A percentile compares a stretch with the other conserved stretches of the same genome.
Conservation (phyloP, 106 monocot species). For the Apostasia ramifera region DNA sequence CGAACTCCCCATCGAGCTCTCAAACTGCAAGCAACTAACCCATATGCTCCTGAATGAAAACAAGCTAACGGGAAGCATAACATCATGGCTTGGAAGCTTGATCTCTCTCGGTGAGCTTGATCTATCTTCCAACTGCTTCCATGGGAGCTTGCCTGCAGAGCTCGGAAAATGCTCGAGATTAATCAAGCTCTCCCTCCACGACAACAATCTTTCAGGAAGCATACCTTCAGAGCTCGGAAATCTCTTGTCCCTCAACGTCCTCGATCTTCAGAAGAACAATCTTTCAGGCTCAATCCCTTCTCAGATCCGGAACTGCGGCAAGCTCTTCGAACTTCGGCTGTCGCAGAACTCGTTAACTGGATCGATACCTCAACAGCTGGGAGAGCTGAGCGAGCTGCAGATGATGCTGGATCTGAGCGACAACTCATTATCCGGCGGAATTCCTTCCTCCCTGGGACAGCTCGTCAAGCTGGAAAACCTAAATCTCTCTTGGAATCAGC, state of each 20-base stretch:
- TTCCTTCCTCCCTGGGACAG: conserved; percentile 57
- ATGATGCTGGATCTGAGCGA: conserved; percentile 70
- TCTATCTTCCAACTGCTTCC: conserved; percentile 59
- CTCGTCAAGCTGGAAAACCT: conserved; percentile 81
- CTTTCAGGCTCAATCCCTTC: conserved; percentile 61
- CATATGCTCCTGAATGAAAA: conserved; percentile 71
- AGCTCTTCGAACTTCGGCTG: conserved; percentile 65
- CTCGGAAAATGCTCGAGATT: conserved; percentile 55
- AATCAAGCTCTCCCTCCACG: conserved; percentile 61
- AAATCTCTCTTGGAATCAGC: conserved; percentile 68
- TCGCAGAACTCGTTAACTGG: conserved; percentile 63
- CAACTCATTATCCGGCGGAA: conserved; percentile 63
- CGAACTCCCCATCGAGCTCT: conserved; percentile 48
- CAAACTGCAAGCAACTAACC: conserved; percentile 39
- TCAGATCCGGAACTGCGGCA: conserved; percentile 38
- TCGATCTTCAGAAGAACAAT: conserved; percentile 62
- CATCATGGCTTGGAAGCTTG: conserved; percentile 63
- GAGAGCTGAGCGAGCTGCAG: conserved; percentile 66
- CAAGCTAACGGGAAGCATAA: conserved; percentile 39
- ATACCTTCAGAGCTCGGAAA: conserved; percentile 75
- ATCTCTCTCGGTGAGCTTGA: conserved; percentile 72
- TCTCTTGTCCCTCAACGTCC: conserved; percentile 60
- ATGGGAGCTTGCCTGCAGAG: conserved; percentile 52
- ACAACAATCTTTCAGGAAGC: conserved; percentile 64
- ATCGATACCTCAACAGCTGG: conserved; percentile 58